A percentile compares a stretch with the other conserved stretches of the same genome.
phyloP scores from a whole-genome alignment of 495 filamentous ascomycete genomes.

The Antarctomyces pellizariae region DNA sequence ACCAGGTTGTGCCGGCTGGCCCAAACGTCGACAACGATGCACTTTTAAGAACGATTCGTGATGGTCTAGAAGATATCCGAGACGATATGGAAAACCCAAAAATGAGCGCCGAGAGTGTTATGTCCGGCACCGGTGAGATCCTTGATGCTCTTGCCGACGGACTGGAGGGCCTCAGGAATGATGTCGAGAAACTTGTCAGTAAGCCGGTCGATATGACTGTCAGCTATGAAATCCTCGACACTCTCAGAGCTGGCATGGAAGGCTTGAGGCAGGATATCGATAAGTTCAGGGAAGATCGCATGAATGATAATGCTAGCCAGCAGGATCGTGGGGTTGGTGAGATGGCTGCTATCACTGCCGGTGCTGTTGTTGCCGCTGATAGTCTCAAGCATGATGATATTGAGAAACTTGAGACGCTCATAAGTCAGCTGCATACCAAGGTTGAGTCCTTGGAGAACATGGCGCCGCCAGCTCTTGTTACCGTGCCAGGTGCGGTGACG shows the following conservation, averaged over 20 bases:
- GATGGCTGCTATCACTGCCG: constrained; percentile 25
- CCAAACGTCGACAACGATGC: constrained; percentile 18
- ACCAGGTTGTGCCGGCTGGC: constrained; percentile 35
- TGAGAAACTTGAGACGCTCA: constrained; percentile 59
- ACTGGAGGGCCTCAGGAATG: constrained; percentile 42
- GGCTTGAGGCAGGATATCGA: constrained; percentile 55
- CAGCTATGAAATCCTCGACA: constrained; percentile 67
- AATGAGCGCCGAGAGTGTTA: constrained; percentile 23
- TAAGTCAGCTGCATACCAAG: constrained; percentile 61
- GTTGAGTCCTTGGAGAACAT: constrained; percentile 55
- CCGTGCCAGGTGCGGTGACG: constrained; percentile 12
- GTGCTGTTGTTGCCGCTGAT: constrained; percentile 17
- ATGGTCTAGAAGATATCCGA: constrained; percentile 36
- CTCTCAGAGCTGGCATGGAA: constrained; percentile 55
- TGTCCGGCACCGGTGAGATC: constrained; percentile 45
- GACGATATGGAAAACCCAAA: constrained; percentile 19
- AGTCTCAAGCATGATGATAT: constrained; percentile 41
- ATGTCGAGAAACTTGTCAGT: constrained; percentile 54
- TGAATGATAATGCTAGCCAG: constrained; percentile 17
- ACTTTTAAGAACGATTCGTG: constrained; percentile 29
- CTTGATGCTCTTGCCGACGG: constrained; percentile 69
- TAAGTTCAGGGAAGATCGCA: constrained; percentile 30
- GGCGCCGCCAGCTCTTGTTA: constrained; percentile 17
- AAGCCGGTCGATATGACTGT: constrained; percentile 61
- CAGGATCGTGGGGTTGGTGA: constrained; percentile 34